Evolutionary conservation across 2,329 filamentous ascomycete species (phyloP), one percentile per base, ranked within the genome.

Genomic region (Podosphaera leucotricha): DNA sequence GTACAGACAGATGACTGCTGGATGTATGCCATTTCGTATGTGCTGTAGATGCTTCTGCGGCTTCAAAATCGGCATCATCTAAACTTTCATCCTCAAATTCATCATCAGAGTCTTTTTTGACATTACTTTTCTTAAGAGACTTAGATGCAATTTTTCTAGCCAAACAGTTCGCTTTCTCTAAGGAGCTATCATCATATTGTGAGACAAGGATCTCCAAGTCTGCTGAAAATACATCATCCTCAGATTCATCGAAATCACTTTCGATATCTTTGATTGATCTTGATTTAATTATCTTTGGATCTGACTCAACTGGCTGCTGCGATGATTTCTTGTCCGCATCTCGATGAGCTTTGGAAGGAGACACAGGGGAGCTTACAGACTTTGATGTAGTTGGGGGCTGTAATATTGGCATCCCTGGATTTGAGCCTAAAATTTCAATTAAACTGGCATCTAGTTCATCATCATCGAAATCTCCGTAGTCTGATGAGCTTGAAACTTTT

Each of bases 11-110:
- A 47, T 64, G 45, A 46, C 54, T 52, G 52, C 53, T 51, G 45
- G 54, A 45, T 52, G 52, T 52, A 43, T 54, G 48, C 46, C 54
- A 62, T 57, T 51, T 45, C 38, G 76, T 74, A 62, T 90, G 77
- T 41, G 79, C 83, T 40, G 80, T 79, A 55, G 72, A 73, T 51
- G 77, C 62, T 61, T 85, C 78, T 50, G 75, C 76, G 48, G 78
- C 75, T 53, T 87, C 82, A 55, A 83, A 80, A 59, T 92, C 84
- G 59, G 73, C 65, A 48, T 75, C 67, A 52, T 66, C 69, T 39
- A 75, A 68, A 52, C 73, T 65, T 50, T 67, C 64, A 50, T 69
- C 71, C 40, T 76, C 80, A 64, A 83, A 83, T 54, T 84, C 84
- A 61, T 84, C 81, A 46, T 72, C 78, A 51, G 70, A 75, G 35